Evolutionary conservation across 2,329 filamentous ascomycete species (phyloP).

Genomic region (Exophiala xenobiotica): DNA sequence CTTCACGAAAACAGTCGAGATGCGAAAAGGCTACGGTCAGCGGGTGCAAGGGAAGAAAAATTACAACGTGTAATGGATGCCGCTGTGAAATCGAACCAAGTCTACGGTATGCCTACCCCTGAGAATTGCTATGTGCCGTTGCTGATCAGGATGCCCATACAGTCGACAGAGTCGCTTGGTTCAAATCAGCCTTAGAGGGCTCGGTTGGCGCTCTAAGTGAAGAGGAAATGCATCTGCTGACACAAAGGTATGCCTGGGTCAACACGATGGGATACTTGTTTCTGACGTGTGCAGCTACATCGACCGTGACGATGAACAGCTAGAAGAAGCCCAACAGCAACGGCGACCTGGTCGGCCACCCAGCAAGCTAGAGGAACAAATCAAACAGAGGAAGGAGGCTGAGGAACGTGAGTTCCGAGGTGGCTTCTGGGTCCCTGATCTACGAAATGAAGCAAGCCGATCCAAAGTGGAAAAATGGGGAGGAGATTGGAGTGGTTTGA

Average conservation of each 20-base stretch:
- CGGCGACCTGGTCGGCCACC: conserved; percentile 78
- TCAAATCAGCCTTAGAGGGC: conserved; percentile 61
- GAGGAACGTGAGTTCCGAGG: conserved; percentile 78
- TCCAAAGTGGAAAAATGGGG: conserved; percentile 71
- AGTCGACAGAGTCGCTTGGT: conserved; percentile 70
- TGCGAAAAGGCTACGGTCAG: conserved; percentile 75
- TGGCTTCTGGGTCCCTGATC: conserved; percentile 79
- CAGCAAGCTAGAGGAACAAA: conserved; percentile 71
- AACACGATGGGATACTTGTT: conserved; percentile 12
- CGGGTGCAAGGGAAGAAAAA: conserved; percentile 77
- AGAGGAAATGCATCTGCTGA: conserved; percentile 48
- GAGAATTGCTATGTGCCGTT: background rate
- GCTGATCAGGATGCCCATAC: conserved; percentile 3
- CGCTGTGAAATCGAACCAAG: conserved; percentile 71
- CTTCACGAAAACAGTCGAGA: conserved; percentile 89
- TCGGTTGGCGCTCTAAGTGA: conserved; percentile 37
- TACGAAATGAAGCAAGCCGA: conserved; percentile 66
- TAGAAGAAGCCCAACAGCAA: conserved; percentile 57
- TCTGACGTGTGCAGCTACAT: conserved; percentile 38
- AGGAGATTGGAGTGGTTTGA: conserved; percentile 77
- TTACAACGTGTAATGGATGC: conserved; percentile 69
- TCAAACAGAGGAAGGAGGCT: conserved; percentile 67
- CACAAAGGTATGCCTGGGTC: conserved; percentile 53
- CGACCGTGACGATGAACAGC: conserved; percentile 38
- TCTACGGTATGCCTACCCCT: conserved; percentile 58